Evolutionary conservation across 2,329 filamentous ascomycete genomes (phyloP).

Genomic region (Microdochium nivale): DNA sequence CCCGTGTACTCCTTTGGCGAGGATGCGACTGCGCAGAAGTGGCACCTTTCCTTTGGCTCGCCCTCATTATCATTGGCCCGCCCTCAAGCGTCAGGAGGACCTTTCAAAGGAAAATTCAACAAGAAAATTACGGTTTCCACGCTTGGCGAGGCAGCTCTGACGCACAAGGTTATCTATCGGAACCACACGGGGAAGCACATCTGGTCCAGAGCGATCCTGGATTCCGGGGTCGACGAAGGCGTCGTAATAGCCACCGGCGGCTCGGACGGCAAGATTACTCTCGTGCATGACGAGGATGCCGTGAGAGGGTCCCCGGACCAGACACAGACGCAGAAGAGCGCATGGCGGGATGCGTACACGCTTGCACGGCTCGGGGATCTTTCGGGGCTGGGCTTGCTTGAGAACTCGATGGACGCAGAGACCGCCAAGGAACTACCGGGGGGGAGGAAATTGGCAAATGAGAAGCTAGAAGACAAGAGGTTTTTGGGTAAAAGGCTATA

Average conservation of each 20-base stretch:
- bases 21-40: constrained; percentile 68
- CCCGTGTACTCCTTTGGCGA: constrained; percentile 74
- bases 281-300: constrained; percentile 21
- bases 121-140: constrained; percentile 1
- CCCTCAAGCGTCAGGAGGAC: too few species aligned
- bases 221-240: constrained; percentile 13
- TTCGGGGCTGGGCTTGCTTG: background rate
- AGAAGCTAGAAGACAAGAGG: too few species aligned
- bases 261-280: constrained; percentile 64
- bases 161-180: constrained; percentile 45
- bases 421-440: too few species aligned
- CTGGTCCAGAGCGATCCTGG: constrained; percentile 58
- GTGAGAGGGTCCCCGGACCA: too few species aligned
- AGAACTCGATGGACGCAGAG: too few species aligned
- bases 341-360: background rate
- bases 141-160: constrained; percentile 22
- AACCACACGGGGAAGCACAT: constrained; percentile 84
- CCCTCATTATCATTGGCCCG: background rate
- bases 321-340: background rate
- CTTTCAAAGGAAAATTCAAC: background rate
- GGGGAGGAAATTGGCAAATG: too few species aligned
- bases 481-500: constrained; percentile 8
- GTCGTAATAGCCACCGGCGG: constrained; percentile 63
- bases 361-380: background rate
- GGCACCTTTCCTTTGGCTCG: constrained; percentile 45